Conservation (phyloP, 345 rosid genomes). For the Trapa bicornis region DNA sequence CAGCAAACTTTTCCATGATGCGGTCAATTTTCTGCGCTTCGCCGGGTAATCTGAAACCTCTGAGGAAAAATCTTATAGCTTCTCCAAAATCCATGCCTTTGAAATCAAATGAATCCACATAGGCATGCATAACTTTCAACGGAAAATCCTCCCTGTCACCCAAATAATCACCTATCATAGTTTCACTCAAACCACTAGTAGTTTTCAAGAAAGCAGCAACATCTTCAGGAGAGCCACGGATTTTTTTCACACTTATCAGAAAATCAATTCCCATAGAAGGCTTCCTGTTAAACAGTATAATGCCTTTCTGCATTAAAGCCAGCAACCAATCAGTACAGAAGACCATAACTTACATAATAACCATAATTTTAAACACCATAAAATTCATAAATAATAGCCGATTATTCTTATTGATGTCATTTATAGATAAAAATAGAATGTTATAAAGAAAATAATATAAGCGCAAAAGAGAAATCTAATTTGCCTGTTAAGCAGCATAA, state of each 20-base stretch:
- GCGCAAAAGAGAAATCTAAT: too few relatives aligned
- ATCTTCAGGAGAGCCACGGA: conserved; percentile 71
- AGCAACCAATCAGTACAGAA: conserved; percentile 19
- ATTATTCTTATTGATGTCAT: neutral
- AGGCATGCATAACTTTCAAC: conserved; percentile 90
- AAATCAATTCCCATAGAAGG: conserved; percentile 89
- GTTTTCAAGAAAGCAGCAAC: conserved; percentile 69
- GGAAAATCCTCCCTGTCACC: conserved; percentile 93
- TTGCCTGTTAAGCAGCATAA: too few relatives aligned
- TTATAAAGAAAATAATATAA: neutral
- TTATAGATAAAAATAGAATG: neutral
- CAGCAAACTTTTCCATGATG: conserved; percentile 96
- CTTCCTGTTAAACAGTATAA: conserved; percentile 71
- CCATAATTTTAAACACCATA: neutral
- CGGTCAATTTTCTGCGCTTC: conserved; percentile 98
- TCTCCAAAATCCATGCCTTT: conserved; percentile 75
- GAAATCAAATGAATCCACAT: conserved; percentile 85
- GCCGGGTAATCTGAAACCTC: conserved; percentile 86
- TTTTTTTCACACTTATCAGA: conserved; percentile 52
- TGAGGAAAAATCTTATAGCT: conserved; percentile 79
- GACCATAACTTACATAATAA: neutral
- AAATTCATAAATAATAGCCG: neutral
- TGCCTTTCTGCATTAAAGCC: conserved; percentile 69
- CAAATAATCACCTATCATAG: conserved; percentile 86
- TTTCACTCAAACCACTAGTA: conserved; percentile 60